Conservation (phyloP, 352 stramenopile genomes). For the Globisporangium lucens region DNA sequence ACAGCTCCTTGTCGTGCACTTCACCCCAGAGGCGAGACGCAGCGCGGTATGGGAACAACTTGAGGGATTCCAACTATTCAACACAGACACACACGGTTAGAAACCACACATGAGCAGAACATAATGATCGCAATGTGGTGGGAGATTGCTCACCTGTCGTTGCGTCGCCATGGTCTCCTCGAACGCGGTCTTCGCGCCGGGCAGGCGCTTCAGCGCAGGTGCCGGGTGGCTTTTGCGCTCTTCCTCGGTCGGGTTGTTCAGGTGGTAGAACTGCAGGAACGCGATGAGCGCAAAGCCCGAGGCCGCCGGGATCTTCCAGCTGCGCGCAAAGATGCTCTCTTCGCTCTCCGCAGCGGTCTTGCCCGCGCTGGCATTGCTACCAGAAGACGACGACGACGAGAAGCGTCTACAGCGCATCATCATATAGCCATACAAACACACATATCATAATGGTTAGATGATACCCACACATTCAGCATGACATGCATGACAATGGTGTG, state of each 20-base stretch:
- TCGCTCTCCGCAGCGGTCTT: conserved; percentile 13
- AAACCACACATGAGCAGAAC: neutral
- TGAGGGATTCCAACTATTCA: conserved; percentile 54
- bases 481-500: neutral
- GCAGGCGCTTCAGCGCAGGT: conserved; percentile 41
- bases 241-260: conserved; percentile 64
- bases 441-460: neutral
- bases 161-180: conserved; percentile 70
- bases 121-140: neutral
- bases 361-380: neutral
- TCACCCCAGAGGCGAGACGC: conserved; percentile 73
- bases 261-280: conserved; percentile 64
- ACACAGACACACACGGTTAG: neutral
- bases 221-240: conserved; percentile 59
- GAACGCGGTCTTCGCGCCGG: conserved; percentile 49
- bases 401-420: conserved; percentile 5
- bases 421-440: neutral
- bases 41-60: conserved; percentile 75
- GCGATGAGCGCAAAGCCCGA: conserved; percentile 69
- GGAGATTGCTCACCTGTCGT: conserved; percentile 29
- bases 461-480: neutral
- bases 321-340: conserved; percentile 30
- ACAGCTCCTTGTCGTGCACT: conserved; percentile 81
- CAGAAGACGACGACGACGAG: conserved; percentile 14
- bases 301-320: conserved; percentile 68